phyloP scores from a whole-genome alignment of 202 grass and related monocot species.

The Dendrocalamus latiflorus region DNA sequence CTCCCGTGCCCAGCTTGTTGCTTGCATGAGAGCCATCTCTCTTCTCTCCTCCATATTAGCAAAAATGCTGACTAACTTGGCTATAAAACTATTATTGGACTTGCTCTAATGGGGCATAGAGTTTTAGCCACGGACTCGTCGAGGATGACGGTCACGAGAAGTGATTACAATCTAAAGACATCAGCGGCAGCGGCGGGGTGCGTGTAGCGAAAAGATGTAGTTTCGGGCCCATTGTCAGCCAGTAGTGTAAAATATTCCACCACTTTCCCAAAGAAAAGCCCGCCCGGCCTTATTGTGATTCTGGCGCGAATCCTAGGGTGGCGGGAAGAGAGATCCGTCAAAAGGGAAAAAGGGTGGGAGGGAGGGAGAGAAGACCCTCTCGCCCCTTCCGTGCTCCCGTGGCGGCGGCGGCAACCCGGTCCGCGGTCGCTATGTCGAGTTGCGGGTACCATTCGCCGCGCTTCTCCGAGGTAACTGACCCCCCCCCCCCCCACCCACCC shows the following conservation, averaged over 20 bases:
- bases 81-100: too few relatives aligned
- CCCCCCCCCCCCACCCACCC: neutral
- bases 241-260: neutral
- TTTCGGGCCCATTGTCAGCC: neutral
- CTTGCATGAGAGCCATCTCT: too few relatives aligned
- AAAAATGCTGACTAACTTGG: too few relatives aligned
- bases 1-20: too few relatives aligned
- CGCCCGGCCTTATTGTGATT: too few relatives aligned
- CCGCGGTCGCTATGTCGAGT: constrained; percentile 39
- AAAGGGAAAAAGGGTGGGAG: neutral
- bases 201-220: neutral
- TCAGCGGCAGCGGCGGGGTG: neutral
- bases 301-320: too few relatives aligned
- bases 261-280: too few relatives aligned
- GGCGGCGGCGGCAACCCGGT: neutral
- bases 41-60: too few relatives aligned
- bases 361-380: neutral
- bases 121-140: too few relatives aligned
- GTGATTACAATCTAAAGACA: too few relatives aligned
- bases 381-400: neutral
- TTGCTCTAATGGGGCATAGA: too few relatives aligned
- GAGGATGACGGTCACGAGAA: too few relatives aligned
- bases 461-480: constrained; percentile 56
- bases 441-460: constrained; percentile 57
- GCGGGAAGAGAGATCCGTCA: neutral